A percentile compares a stretch with the other conserved stretches of the same genome.
phyloP scores from a whole-genome alignment of 257 asterid genomes.

The Scutellaria galericulata region DNA sequence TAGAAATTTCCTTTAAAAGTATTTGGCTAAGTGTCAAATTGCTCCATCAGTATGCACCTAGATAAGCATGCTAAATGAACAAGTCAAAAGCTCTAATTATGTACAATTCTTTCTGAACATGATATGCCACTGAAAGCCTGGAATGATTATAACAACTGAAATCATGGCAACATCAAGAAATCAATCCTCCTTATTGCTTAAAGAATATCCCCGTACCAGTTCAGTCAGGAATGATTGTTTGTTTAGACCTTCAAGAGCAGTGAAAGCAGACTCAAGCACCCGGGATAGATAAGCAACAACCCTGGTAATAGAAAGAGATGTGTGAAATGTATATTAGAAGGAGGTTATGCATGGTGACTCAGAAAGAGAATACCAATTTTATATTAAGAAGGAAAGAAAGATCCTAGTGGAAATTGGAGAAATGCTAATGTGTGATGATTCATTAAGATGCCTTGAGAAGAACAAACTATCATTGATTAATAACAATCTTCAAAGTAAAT shows the following conservation, averaged over 20 bases:
- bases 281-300: slow-evolving; percentile 96
- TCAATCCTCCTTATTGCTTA: slow-evolving; percentile 12
- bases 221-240: slow-evolving; percentile 94
- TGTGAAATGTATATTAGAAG: slow-evolving; percentile 19
- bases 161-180: slow-evolving; percentile 31
- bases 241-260: slow-evolving; percentile 96
- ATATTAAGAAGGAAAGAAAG: neutral
- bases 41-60: neutral
- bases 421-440: slow-evolving; percentile 27
- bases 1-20: slow-evolving; percentile 6
- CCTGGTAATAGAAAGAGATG: slow-evolving; percentile 52
- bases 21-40: slow-evolving; percentile 30
- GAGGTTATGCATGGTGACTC: neutral
- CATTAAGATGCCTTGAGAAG: slow-evolving; percentile 7
- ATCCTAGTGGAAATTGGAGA: slow-evolving; percentile 24
- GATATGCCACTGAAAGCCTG: neutral
- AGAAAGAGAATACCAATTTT: slow-evolving; percentile 5
- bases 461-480: slow-evolving; percentile 9
- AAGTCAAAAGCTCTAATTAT: too few relatives aligned
- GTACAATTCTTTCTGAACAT: neutral
- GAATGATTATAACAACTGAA: slow-evolving; percentile 24
- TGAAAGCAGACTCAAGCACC: slow-evolving; percentile 96
- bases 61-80: too few relatives aligned
- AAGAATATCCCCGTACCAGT: slow-evolving; percentile 62
- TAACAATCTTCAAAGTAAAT: slow-evolving; percentile 22